phyloP scores from a whole-genome alignment of 805 yeast species.

The Monosporozyma unispora region DNA sequence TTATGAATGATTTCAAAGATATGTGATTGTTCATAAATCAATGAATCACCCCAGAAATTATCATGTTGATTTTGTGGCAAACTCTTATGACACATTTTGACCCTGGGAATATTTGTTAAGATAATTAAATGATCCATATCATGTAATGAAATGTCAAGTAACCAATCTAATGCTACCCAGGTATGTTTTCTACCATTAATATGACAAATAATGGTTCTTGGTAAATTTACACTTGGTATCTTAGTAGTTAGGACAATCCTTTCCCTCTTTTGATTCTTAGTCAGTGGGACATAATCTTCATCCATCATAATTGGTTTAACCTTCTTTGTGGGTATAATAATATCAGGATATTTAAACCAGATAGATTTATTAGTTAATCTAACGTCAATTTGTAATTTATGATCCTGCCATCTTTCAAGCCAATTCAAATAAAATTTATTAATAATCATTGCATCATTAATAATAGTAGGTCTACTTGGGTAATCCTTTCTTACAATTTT shows the following conservation, averaged over 20 bases:
- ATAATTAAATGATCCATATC: slow-evolving; percentile 60
- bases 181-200: slow-evolving; percentile 65
- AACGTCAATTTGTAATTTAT: slow-evolving; percentile 8
- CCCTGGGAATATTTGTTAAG: slow-evolving; percentile 34
- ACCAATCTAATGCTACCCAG: slow-evolving; percentile 75
- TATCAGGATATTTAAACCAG: slow-evolving; percentile 15
- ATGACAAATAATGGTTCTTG: slow-evolving; percentile 51
- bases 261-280: slow-evolving; percentile 14
- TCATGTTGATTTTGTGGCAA: neutral
- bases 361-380: slow-evolving; percentile 8
- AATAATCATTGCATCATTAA: slow-evolving; percentile 22
- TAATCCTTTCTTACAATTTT: slow-evolving; percentile 25
- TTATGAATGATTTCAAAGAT: slow-evolving; percentile 15
- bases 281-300: slow-evolving; percentile 9
- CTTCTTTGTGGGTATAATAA: slow-evolving; percentile 9
- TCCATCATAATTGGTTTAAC: neutral
- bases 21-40: slow-evolving; percentile 12
- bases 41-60: slow-evolving; percentile 11
- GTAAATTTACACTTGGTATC: slow-evolving; percentile 17
- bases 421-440: slow-evolving; percentile 17
- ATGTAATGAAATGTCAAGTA: slow-evolving; percentile 41
- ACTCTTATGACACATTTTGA: slow-evolving; percentile 1
- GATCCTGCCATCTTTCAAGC: slow-evolving; percentile 14
- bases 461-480: slow-evolving; percentile 24
- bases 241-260: slow-evolving; percentile 11